Base-by-base conservation (phyloP, 2,329 filamentous ascomycete genomes). In the Byssochlamys sp. region DNA sequence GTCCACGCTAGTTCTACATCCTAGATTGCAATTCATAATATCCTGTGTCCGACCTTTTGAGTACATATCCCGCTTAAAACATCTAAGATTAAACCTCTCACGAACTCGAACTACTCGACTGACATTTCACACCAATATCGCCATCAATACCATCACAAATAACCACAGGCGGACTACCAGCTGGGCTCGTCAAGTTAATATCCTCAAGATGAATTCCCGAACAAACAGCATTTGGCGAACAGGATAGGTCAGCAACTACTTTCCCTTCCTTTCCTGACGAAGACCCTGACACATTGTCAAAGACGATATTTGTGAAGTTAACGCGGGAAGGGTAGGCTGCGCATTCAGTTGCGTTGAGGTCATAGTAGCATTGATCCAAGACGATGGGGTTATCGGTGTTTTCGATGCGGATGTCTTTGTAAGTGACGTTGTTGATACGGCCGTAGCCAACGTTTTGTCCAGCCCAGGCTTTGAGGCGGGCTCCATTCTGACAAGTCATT, bases 401-500 rank as follows among this genome's bases (percentile, higher is more conserved):
- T 35, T 77, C 70, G 59, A 85, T 76, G 39, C 73, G 66, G 73
- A 88, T 84, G 3, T 75, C 78, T 58, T 87, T 81, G 67, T 86
- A 88, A 1, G 85, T 88, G 59, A 88, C 79, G 67, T 89, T 89
- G 58, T 77, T 78, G 52, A 89, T 85, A 45, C 76, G 74, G 27
- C 86, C 84, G 4, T 70, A 71, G 39, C 85, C 85, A 19, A 85
- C 85, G n/a, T 85, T 85, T 5, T 85, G 86, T 64, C 84, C 84
- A 0, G 86, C 85, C 86, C 86, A 89, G 57, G 88, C 85, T 71
- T 89, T 89, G 74, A 90, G 88, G 59, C 86, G 82, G 0, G 86
- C 86, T 29, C 84, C 85, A 61, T 88, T 83, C 55, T 75, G 19
- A 25, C 24, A 6, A 0, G 2, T 66, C 67, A 58, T 77, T 73